These are phyloP conservation scores for Hymenoscyphus scutula DNA, from an alignment of 2,329 filamentous ascomycete genomes.

Conservation along the genomic window DNA sequence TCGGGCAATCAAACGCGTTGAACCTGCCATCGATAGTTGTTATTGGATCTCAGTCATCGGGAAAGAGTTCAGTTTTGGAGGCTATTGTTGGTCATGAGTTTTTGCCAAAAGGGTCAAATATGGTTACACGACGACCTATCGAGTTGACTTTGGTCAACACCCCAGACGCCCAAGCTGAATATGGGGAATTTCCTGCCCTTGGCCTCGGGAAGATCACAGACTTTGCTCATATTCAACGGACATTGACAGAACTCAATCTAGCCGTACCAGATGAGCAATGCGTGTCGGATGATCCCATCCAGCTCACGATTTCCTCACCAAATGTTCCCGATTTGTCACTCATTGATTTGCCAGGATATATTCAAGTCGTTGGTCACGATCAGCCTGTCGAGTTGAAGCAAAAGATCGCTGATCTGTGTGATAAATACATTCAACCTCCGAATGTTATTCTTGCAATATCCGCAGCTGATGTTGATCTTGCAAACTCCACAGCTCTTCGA, in stretches of 20 bases:
- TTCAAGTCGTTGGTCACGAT: constrained; percentile 88
- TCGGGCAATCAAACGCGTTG: constrained; percentile 86
- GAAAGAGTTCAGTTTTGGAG: constrained; percentile 95
- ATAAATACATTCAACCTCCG: constrained; percentile 95
- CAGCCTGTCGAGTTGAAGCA: constrained; percentile 90
- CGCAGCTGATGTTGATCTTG: constrained; percentile 93
- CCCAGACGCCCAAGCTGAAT: constrained; percentile 80
- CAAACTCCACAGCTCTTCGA: constrained; percentile 89
- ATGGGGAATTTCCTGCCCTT: constrained; percentile 92
- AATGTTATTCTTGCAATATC: constrained; percentile 98
- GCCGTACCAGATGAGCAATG: constrained; percentile 89
- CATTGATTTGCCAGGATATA: constrained; percentile 95
- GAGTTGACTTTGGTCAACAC: constrained; percentile 96
- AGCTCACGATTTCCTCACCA: constrained; percentile 91
- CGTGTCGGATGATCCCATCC: constrained; percentile 94
- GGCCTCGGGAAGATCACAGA: constrained; percentile 88
- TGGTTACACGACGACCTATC: constrained; percentile 95
- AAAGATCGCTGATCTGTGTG: constrained; percentile 92
- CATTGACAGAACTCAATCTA: constrained; percentile 89
- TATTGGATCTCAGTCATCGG: constrained; percentile 96
- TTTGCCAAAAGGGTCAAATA: constrained; percentile 94
- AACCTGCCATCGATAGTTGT: constrained; percentile 97
- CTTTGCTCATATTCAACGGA: constrained; percentile 88
- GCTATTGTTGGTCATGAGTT: constrained; percentile 98
- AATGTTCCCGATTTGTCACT: constrained; percentile 93